phyloP scores from a whole-genome alignment of 106 monocot genomes.

The Posidonia australis region DNA sequence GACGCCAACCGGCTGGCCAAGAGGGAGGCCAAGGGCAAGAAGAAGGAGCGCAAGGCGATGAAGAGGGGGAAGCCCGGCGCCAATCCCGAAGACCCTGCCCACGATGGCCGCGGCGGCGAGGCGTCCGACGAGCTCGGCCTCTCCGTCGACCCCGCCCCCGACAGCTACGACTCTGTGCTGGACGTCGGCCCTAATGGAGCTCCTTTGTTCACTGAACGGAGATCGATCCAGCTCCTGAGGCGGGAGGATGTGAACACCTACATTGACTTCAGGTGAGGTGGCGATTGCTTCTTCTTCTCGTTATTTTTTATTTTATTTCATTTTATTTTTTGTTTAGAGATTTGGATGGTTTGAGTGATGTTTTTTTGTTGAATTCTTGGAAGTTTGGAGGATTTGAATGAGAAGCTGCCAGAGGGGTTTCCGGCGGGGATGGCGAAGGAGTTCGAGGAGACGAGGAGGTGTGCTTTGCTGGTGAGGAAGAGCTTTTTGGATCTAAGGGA shows the following conservation, averaged over 20 bases:
- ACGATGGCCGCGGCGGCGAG: conserved; percentile 1
- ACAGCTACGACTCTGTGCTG: conserved; percentile 49
- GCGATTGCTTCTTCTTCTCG: background rate
- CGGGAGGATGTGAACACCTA: conserved; percentile 44
- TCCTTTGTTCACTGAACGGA: conserved; percentile 54
- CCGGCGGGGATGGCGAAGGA: conserved; percentile 81
- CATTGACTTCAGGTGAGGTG: conserved; percentile 63
- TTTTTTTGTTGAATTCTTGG: background rate
- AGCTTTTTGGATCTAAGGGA: conserved; percentile 83
- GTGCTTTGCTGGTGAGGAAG: conserved; percentile 82
- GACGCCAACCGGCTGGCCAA: conserved; percentile 29
- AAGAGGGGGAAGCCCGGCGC: conserved; percentile 18
- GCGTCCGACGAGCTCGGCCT: conserved; percentile 33
- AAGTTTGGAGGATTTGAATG: conserved; percentile 91
- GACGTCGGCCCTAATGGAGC: conserved; percentile 74
- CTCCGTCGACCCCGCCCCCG: conserved; percentile 67
- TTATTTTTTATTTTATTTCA: background rate
- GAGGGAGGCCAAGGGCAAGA: conserved; percentile 30
- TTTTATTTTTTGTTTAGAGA: background rate
- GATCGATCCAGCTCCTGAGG: conserved; percentile 41
- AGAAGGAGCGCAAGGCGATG: conserved; percentile 22
- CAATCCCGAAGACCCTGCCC: conserved; percentile 12
- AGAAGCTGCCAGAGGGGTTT: conserved; percentile 74
- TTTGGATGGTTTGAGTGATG: background rate
- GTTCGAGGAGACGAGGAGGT: conserved; percentile 86